phyloP scores from a whole-genome alignment of 768 basidiomycete species.

The Mrakia hoshinonis region DNA sequence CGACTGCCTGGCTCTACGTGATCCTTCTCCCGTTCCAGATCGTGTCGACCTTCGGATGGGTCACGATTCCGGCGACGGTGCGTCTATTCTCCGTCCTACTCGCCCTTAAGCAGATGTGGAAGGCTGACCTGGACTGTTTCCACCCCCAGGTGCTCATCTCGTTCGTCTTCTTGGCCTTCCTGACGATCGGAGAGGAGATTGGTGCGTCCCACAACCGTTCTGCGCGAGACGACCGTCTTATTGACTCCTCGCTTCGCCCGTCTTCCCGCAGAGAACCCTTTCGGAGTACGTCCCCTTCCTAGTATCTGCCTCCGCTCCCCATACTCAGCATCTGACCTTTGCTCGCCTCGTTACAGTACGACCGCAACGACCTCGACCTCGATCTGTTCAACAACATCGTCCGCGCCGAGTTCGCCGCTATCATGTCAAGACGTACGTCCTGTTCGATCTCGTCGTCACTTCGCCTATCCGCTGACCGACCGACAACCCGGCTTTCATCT shows the following conservation, averaged over 20 bases:
- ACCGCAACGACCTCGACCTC: conserved; percentile 38
- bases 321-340: no score
- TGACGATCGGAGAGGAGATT: conserved; percentile 50
- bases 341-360: conserved; percentile 26
- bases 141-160: neutral
- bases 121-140: neutral
- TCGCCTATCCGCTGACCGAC: neutral
- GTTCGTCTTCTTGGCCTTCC: conserved; percentile 66
- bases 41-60: conserved; percentile 54
- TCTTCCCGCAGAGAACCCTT: conserved; percentile 50
- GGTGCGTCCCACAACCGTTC: neutral
- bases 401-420: conserved; percentile 36
- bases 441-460: neutral
- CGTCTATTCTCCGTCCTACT: conserved; percentile 58
- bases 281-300: conserved; percentile 29
- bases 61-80: conserved; percentile 39
- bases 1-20: conserved; percentile 64
- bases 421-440: conserved; percentile 34
- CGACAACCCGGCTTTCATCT: neutral
- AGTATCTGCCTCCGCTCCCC: neutral
- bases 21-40: conserved; percentile 73
- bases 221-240: neutral
- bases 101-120: conserved; percentile 33
- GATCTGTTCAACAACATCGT: conserved; percentile 41
- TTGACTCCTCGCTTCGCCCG: neutral